Conservation (phyloP, 192 early-diverging fungal genomes). For the Phycomyces blakesleeanus region DNA sequence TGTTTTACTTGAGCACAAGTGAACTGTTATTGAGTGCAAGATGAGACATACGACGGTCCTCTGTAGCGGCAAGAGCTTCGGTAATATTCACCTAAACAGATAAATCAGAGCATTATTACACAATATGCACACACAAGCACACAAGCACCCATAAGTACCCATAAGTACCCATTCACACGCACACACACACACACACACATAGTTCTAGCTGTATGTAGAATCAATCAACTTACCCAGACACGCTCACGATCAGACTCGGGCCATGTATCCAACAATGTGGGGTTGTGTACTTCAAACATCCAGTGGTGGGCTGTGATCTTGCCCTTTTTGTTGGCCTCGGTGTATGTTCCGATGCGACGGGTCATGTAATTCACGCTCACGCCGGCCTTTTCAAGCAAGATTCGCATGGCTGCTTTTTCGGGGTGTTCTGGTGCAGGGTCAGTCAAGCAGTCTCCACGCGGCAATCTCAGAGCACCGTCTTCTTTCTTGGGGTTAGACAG, state of each 20-base stretch:
- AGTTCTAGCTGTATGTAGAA: background rate
- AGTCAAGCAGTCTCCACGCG: conserved; percentile 15
- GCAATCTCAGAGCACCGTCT: conserved; percentile 24
- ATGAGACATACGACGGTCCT: conserved; percentile 14
- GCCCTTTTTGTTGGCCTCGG: conserved; percentile 33
- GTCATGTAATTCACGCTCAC: background rate
- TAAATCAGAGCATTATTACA: background rate
- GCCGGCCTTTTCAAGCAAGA: conserved; percentile 21
- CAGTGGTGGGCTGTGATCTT: conserved; percentile 33
- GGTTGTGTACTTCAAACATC: conserved; percentile 23
- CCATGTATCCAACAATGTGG: conserved; percentile 12
- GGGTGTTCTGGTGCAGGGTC: conserved; percentile 9
- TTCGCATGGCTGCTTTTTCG: conserved; percentile 23
- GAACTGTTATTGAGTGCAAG: conserved; percentile 20
- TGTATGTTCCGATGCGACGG: conserved; percentile 23
- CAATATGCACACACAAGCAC: background rate
- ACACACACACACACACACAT: too few species aligned
- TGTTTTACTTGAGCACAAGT: conserved; percentile 4
- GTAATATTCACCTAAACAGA: conserved; percentile 1
- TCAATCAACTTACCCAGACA: conserved; percentile 23
- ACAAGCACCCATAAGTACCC: too few species aligned
- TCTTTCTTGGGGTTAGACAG: conserved; percentile 23
- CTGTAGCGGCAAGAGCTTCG: conserved; percentile 7
- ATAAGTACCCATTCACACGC: too few species aligned
- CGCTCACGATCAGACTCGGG: conserved; percentile 22